Conservation (phyloP, 2,329 filamentous ascomycete genomes). For the Mariannaea elegans region DNA sequence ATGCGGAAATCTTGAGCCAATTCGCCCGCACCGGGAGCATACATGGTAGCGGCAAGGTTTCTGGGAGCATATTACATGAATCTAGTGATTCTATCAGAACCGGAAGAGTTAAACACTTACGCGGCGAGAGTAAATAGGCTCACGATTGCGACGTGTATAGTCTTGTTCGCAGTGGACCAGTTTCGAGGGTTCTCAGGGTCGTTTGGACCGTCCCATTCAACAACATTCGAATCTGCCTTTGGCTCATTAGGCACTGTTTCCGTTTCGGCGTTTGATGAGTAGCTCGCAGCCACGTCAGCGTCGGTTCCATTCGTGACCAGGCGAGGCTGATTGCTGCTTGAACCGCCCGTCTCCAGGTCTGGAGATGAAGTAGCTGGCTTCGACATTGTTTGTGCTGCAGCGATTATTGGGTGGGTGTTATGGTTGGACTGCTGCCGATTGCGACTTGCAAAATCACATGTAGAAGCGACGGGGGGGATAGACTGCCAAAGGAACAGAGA, state of each 20-base stretch:
- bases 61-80: no score
- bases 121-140: constrained; percentile 52
- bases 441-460: no score
- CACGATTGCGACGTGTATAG: constrained; percentile 55
- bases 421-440: no score
- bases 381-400: no score
- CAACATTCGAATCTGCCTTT: constrained; percentile 41
- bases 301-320: no score
- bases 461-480: no score
- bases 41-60: constrained; percentile 36
- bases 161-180: constrained; percentile 62
- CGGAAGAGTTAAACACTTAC: constrained; percentile 1
- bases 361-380: no score
- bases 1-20: constrained; percentile 28
- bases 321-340: no score
- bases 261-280: background rate
- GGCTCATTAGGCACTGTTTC: background rate
- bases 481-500: no score
- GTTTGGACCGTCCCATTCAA: constrained; percentile 68
- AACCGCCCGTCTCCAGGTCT: no score
- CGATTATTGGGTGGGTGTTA: no score
- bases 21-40: constrained; percentile 30
- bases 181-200: constrained; percentile 71
- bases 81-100: no score
- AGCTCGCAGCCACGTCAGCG: background rate